Conservation (phyloP, 768 basidiomycete genomes). For the Lentinula sp. region DNA sequence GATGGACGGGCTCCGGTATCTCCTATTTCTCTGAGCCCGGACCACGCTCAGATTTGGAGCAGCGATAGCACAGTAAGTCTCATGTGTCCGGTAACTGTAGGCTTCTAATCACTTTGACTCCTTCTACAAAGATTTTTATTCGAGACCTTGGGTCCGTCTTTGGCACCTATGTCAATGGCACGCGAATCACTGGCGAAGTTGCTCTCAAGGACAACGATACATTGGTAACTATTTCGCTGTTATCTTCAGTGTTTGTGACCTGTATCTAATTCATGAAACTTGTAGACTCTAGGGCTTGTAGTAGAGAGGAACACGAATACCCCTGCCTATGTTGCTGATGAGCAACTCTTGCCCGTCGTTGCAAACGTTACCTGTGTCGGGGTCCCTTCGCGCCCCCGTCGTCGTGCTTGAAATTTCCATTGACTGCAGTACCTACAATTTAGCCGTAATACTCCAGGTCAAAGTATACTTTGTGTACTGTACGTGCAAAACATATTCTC, state of each 20-base stretch:
- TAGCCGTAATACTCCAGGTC: no score
- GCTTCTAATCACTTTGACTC: no score
- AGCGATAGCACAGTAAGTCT: conserved; percentile 31
- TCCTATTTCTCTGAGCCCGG: conserved; percentile 32
- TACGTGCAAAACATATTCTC: no score
- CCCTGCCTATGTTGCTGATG: conserved; percentile 30
- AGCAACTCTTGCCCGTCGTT: conserved; percentile 40
- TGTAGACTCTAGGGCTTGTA: conserved; percentile 33
- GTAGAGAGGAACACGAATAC: conserved; percentile 32
- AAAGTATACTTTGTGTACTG: no score
- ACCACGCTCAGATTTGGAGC: conserved; percentile 43
- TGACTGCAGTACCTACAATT: no score
- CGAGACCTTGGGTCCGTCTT: conserved; percentile 39
- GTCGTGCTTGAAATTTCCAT: neutral
- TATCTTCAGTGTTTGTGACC: conserved; percentile 5
- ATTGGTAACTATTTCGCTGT: conserved; percentile 26
- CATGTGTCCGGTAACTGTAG: neutral
- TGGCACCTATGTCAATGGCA: conserved; percentile 43
- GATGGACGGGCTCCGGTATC: conserved; percentile 21
- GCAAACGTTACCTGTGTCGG: conserved; percentile 31
- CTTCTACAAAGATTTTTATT: conserved; percentile 30
- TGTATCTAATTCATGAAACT: neutral
- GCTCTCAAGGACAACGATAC: conserved; percentile 35
- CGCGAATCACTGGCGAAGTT: conserved; percentile 29
- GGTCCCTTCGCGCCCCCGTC: neutral